Percentiles rank a stretch among this genome's conserved stretches.
Evolutionary conservation across 176 grass and related monocot genomes (phyloP).

Genomic region (Oryza meridionalis): DNA sequence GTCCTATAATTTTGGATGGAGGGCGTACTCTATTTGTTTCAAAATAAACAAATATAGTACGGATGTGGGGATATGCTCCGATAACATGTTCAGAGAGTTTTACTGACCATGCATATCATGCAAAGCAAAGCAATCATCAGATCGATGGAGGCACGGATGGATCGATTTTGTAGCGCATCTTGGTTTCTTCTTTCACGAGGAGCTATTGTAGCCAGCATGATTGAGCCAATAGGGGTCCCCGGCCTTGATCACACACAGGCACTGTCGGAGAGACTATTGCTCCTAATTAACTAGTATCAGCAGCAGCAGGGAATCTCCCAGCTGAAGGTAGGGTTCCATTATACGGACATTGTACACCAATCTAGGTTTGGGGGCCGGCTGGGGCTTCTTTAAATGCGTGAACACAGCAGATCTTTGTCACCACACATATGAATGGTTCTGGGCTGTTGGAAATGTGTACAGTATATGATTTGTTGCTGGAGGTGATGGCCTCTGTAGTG

Average conservation of each 20-base stretch:
- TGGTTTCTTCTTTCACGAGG: slow-evolving; percentile 56
- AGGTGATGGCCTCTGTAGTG: background rate
- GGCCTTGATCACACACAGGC: background rate
- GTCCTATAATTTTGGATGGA: no score
- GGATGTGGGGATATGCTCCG: no score
- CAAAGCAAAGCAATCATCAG: background rate
- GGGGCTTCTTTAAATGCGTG: slow-evolving; percentile 44
- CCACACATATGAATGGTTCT: background rate
- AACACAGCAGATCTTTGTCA: slow-evolving; percentile 27
- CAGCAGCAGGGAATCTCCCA: slow-evolving; percentile 30
- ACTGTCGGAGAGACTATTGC: background rate
- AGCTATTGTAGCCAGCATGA: background rate
- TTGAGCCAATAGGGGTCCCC: slow-evolving; percentile 40
- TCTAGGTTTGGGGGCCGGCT: background rate
- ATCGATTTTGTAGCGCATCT: slow-evolving; percentile 17
- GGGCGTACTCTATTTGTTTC: no score
- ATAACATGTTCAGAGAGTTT: background rate
- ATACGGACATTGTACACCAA: background rate
- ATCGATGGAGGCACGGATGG: background rate
- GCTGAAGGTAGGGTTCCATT: slow-evolving; percentile 22
- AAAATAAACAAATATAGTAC: no score
- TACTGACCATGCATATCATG: background rate
- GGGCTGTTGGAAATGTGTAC: background rate
- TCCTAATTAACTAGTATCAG: no score
- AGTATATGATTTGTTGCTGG: background rate